phyloP scores from a whole-genome alignment of 495 filamentous ascomycete genomes.

The Pyronema omphalodes region DNA sequence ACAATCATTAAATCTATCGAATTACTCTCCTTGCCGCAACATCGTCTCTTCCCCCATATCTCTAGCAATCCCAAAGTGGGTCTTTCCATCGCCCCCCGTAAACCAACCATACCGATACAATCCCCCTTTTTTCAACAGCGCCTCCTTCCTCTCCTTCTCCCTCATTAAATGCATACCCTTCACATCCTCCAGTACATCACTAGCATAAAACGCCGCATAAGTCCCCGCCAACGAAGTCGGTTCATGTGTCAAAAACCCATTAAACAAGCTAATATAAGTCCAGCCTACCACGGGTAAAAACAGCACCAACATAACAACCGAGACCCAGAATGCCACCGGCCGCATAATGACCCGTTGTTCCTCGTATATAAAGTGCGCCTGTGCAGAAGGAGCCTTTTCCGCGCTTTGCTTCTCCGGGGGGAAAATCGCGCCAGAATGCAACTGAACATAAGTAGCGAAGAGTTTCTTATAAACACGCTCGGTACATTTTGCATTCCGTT shows the following conservation, averaged over 20 bases:
- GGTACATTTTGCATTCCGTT: too few relatives aligned
- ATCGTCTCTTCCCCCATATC: background rate
- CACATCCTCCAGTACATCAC: conserved; percentile 5
- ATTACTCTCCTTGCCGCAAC: too few relatives aligned
- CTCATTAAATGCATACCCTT: conserved; percentile 5
- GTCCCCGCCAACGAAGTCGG: background rate
- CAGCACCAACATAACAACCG: background rate
- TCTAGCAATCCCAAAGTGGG: background rate
- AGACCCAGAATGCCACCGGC: background rate
- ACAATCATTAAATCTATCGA: too few relatives aligned
- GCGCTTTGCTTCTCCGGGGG: background rate
- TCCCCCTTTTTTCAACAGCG: conserved; percentile 3
- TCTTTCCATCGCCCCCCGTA: background rate
- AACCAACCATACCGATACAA: conserved; percentile 7
- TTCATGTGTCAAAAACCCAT: background rate
- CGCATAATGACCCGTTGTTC: background rate
- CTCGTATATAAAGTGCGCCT: background rate
- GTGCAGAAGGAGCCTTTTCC: background rate
- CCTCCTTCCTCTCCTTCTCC: background rate
- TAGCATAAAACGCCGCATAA: conserved; percentile 1
- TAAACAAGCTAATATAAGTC: background rate
- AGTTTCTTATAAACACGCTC: background rate
- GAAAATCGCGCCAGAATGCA: background rate
- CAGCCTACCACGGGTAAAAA: background rate
- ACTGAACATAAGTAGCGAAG: background rate